A percentile compares a stretch with the other conserved stretches of the same genome.
phyloP scores from a whole-genome alignment of 2,329 filamentous ascomycete genomes.

The Xylaria sp. region DNA sequence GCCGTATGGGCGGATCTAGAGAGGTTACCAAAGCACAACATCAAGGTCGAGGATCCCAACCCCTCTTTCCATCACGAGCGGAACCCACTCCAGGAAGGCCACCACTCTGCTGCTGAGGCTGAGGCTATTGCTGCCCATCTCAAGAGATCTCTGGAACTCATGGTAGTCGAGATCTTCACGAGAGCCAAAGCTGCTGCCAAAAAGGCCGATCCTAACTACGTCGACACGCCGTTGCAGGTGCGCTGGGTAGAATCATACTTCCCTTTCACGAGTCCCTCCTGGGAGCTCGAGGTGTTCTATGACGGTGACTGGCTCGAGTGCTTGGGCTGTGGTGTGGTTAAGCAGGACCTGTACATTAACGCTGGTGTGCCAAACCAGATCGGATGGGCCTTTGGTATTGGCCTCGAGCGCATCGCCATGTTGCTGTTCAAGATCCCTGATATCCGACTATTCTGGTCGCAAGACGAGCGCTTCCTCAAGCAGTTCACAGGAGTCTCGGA shows the following conservation, averaged over 20 bases:
- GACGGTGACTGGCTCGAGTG: constrained; percentile 94
- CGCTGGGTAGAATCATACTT: constrained; percentile 98
- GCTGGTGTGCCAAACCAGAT: constrained; percentile 70
- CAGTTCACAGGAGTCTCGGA: constrained; percentile 68
- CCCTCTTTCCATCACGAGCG: constrained; percentile 69
- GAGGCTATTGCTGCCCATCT: constrained; percentile 79
- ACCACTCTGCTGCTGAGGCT: constrained; percentile 70
- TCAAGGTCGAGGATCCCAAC: constrained; percentile 78
- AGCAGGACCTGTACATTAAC: constrained; percentile 73
- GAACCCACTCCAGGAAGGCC: constrained; percentile 72
- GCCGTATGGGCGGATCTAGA: constrained; percentile 67
- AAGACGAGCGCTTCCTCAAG: constrained; percentile 73
- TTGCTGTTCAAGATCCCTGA: constrained; percentile 93
- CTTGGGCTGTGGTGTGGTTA: constrained; percentile 84
- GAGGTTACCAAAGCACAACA: constrained; percentile 63
- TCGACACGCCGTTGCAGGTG: constrained; percentile 70
- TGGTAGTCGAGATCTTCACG: constrained; percentile 85
- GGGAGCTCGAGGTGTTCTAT: constrained; percentile 95
- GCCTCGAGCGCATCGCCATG: constrained; percentile 94
- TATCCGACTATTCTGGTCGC: constrained; percentile 93
- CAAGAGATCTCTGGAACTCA: constrained; percentile 80
- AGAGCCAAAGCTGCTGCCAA: constrained; percentile 64
- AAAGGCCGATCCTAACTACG: constrained; percentile 43
- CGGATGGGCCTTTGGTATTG: constrained; percentile 94
- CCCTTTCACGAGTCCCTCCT: constrained; percentile 91